Conservation (phyloP, 371 early-diverging fungal species). For the Circinella umbellata region DNA sequence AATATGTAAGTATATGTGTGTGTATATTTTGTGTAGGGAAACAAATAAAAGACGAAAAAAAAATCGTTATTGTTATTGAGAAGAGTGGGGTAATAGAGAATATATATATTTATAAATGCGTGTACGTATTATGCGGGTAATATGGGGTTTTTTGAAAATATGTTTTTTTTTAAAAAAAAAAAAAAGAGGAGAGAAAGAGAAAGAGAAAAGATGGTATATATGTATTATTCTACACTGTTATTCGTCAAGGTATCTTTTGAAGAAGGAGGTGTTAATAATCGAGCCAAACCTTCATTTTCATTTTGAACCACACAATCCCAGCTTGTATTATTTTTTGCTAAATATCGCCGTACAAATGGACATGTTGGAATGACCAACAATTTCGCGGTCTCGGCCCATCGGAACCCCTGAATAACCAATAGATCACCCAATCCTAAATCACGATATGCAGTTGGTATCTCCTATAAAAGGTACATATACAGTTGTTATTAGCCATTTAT, state of each 20-base stretch:
- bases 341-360: slow-evolving; percentile 20
- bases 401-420: slow-evolving; percentile 19
- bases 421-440: slow-evolving; percentile 22
- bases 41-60: no score
- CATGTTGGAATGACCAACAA: slow-evolving; percentile 21
- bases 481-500: no score
- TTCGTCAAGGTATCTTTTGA: not conserved
- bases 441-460: slow-evolving; percentile 22
- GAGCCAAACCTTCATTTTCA: slow-evolving; percentile 13
- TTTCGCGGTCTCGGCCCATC: slow-evolving; percentile 18
- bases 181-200: no score
- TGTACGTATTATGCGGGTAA: no score
- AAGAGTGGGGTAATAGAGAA: no score
- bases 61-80: no score
- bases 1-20: no score
- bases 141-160: no score
- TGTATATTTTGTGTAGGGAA: no score
- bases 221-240: slow-evolving; percentile 6
- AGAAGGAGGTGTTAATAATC: slow-evolving; percentile 7
- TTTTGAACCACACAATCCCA: slow-evolving; percentile 13
- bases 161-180: no score
- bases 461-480: slow-evolving; percentile 7
- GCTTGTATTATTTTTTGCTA: slow-evolving; percentile 8
- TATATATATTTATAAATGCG: no score
- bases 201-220: slow-evolving; percentile 2